phyloP scores from a whole-genome alignment of 192 early-diverging fungal genomes.

The Backusella westeae region DNA sequence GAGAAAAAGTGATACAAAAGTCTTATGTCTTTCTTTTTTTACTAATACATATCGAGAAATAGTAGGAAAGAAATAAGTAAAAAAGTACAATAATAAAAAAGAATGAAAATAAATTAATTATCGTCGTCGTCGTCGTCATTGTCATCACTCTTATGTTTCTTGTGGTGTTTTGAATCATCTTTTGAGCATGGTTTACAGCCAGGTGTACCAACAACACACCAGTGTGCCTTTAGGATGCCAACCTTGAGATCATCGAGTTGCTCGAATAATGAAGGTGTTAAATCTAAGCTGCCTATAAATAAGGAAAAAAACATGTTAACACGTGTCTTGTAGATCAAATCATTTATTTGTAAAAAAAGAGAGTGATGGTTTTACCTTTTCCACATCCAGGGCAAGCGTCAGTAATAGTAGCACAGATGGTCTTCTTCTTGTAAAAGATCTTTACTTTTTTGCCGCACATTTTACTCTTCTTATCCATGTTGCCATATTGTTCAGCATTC shows the following conservation, averaged over 20 bases:
- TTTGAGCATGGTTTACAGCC: not conserved
- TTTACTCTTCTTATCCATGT: not conserved
- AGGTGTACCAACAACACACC: conserved; percentile 12
- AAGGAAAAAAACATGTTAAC: not conserved
- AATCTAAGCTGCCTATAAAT: conserved; percentile 16
- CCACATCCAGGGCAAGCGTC: conserved; percentile 49
- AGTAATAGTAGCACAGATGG: conserved; percentile 35
- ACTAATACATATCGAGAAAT: not conserved
- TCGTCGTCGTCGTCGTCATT: not conserved
- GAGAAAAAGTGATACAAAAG: conserved; percentile 10
- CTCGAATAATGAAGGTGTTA: conserved; percentile 15
- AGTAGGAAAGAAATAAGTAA: not conserved
- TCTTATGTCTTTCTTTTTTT: conserved; percentile 7
- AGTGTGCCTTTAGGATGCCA: conserved; percentile 11
- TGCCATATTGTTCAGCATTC: conserved; percentile 12
- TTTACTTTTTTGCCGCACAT: conserved; percentile 37
- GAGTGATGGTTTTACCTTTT: conserved; percentile 6
- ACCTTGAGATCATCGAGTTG: not conserved
- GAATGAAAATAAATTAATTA: not conserved
- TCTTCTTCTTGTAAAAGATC: conserved; percentile 31
- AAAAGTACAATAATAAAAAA: not conserved
- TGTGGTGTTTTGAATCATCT: not conserved
- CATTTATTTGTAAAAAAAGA: not conserved
- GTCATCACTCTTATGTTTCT: not conserved
- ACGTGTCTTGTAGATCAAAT: not conserved